These are phyloP conservation scores for Amylocystis lapponica DNA, from an alignment of 768 basidiomycete genomes.

Conservation along the genomic window DNA sequence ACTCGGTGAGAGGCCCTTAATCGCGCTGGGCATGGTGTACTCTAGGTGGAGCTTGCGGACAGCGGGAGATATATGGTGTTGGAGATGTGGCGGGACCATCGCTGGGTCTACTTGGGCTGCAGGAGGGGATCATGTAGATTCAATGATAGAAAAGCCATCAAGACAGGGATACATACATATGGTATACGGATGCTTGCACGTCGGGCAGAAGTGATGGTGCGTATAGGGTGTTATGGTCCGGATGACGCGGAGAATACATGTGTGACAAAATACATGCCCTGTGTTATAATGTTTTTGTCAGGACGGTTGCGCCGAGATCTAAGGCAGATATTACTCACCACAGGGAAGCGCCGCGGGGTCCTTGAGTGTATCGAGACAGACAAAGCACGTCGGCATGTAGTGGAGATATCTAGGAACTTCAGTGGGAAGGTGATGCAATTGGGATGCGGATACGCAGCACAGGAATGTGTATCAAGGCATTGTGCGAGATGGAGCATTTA, in stretches of 20 bases:
- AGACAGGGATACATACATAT: conserved; percentile 38
- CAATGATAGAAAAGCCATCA: background rate
- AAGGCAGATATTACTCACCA: conserved; percentile 35
- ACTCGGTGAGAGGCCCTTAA: conserved; percentile 2
- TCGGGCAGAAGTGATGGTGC: conserved; percentile 49
- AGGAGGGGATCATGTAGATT: background rate
- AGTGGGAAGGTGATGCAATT: too few species aligned
- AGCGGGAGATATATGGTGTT: conserved; percentile 50
- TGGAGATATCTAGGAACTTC: too few species aligned
- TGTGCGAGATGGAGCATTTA: too few species aligned
- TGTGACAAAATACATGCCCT: conserved; percentile 66
- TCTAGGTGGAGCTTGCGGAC: conserved; percentile 55
- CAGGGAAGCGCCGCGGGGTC: conserved; percentile 58
- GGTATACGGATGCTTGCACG: conserved; percentile 49
- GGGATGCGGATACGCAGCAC: too few species aligned
- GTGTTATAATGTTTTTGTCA: background rate
- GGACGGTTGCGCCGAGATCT: background rate
- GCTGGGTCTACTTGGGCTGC: conserved; percentile 43
- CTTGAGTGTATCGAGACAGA: conserved; percentile 52
- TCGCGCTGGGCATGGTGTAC: conserved; percentile 14
- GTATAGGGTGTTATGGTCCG: conserved; percentile 42
- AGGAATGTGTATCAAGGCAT: too few species aligned
- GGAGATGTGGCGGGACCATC: conserved; percentile 51
- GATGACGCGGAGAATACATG: conserved; percentile 48
- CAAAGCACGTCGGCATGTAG: conserved; percentile 51